A percentile compares a stretch with the other conserved stretches of the same genome.
phyloP scores from a whole-genome alignment of 768 basidiomycete species.

The Auricularia heimuer region DNA sequence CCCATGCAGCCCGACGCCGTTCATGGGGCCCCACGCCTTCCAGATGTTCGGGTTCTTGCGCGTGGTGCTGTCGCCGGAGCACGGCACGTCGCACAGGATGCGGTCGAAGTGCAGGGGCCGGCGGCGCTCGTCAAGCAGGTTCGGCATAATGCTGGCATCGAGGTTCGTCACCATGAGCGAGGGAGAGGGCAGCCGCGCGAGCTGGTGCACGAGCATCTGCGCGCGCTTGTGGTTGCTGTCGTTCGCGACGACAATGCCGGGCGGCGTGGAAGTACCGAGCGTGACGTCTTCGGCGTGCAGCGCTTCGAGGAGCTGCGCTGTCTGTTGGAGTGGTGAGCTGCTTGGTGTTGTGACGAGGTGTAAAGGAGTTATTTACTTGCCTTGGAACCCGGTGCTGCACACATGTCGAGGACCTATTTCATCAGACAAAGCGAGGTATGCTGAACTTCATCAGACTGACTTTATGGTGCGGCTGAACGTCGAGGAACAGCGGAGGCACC shows the following conservation, averaged over 20 bases:
- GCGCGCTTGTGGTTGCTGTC: slow-evolving; percentile 91
- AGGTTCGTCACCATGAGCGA: slow-evolving; percentile 92
- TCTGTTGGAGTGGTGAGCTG: slow-evolving; percentile 34
- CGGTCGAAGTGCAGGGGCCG: slow-evolving; percentile 72
- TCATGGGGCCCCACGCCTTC: slow-evolving; percentile 81
- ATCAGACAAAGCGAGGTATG: too few relatives aligned
- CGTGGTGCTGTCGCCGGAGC: slow-evolving; percentile 93
- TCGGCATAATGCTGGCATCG: slow-evolving; percentile 81
- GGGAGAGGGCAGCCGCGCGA: slow-evolving; percentile 85
- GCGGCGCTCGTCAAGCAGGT: slow-evolving; percentile 37
- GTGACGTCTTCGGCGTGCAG: slow-evolving; percentile 69
- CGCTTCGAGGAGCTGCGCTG: slow-evolving; percentile 92
- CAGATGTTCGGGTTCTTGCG: slow-evolving; percentile 94
- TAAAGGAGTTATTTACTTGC: slow-evolving; percentile 25
- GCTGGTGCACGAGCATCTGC: slow-evolving; percentile 94
- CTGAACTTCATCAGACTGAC: slow-evolving; percentile 26
- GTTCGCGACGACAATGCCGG: slow-evolving; percentile 88
- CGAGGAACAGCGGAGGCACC: slow-evolving; percentile 93
- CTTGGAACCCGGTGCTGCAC: slow-evolving; percentile 97
- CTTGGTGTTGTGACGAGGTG: background rate
- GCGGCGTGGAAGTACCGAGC: slow-evolving; percentile 53
- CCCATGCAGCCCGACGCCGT: slow-evolving; percentile 88
- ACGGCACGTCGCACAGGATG: slow-evolving; percentile 94
- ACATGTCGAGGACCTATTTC: slow-evolving; percentile 83
- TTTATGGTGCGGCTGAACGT: slow-evolving; percentile 86